These are phyloP conservation scores for Xylaria sp. DNA, from an alignment of 2,329 filamentous ascomycete genomes.

Conservation along the genomic window DNA sequence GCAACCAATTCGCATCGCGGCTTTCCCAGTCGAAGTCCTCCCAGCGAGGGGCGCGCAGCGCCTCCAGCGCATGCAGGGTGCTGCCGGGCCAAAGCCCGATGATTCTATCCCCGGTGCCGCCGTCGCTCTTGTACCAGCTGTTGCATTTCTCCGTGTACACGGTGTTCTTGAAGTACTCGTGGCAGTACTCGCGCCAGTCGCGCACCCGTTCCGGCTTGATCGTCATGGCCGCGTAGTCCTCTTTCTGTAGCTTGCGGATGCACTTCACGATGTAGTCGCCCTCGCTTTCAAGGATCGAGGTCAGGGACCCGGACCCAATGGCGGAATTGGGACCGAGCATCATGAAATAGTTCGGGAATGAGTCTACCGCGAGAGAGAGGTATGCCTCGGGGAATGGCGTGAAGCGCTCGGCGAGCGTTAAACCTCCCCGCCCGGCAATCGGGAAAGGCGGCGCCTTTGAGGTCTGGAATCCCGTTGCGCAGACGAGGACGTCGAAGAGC, in stretches of 20 bases:
- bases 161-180: conserved; percentile 59
- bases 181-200: conserved; percentile 59
- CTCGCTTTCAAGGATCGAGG: conserved; percentile 58
- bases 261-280: conserved; percentile 60
- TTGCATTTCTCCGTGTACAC: conserved; percentile 61
- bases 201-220: conserved; percentile 56
- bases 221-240: conserved; percentile 56
- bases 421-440: conserved; percentile 52
- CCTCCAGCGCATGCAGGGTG: conserved; percentile 56
- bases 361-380: conserved; percentile 57
- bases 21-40: conserved; percentile 57
- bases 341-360: conserved; percentile 61
- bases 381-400: conserved; percentile 53
- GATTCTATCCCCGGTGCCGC: conserved; percentile 52
- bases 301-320: conserved; percentile 59
- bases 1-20: conserved; percentile 47
- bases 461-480: conserved; percentile 59
- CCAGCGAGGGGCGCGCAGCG: conserved; percentile 55
- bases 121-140: conserved; percentile 63
- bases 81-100: conserved; percentile 58
- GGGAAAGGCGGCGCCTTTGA: conserved; percentile 54
- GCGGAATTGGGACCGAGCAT: conserved; percentile 60
- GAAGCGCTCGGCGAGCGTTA: conserved; percentile 54
- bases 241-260: conserved; percentile 59
- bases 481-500: conserved; percentile 59